Percentiles rank a stretch among this genome's conserved stretches.
Conservation (phyloP, 805 yeast genomes). For the Myxozyma neotropica region DNA sequence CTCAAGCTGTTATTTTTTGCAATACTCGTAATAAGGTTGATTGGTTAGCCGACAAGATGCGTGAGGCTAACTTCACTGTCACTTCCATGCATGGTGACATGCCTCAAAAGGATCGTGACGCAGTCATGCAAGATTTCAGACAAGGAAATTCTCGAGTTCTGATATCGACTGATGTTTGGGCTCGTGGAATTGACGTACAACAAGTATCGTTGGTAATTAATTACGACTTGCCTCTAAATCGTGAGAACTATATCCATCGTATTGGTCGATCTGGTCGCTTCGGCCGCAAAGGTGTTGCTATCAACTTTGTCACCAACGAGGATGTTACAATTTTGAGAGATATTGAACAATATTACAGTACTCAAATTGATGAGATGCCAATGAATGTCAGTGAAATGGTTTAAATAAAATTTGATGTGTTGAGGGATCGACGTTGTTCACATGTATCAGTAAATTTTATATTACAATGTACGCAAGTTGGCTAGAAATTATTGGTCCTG, state of each 20-base stretch:
- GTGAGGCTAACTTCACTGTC: constrained; percentile 82
- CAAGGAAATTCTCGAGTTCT: constrained; percentile 90
- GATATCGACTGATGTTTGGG: constrained; percentile 93
- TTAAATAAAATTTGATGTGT: too few relatives aligned
- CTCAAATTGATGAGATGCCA: constrained; percentile 95
- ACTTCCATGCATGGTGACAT: constrained; percentile 95
- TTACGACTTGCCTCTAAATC: constrained; percentile 87
- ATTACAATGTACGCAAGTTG: background rate
- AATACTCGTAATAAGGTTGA: constrained; percentile 96
- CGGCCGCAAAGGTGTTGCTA: constrained; percentile 98
- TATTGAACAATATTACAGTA: constrained; percentile 85
- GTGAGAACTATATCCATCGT: constrained; percentile 94
- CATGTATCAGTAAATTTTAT: too few relatives aligned
- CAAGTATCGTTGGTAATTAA: constrained; percentile 94
- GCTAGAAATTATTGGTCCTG: too few relatives aligned
- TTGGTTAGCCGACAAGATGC: constrained; percentile 74
- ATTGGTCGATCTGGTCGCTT: constrained; percentile 98
- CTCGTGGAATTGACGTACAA: constrained; percentile 97
- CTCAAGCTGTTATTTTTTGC: constrained; percentile 98
- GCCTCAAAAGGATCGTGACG: constrained; percentile 91
- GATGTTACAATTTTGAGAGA: constrained; percentile 77
- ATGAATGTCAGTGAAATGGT: constrained; percentile 46
- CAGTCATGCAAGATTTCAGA: constrained; percentile 94
- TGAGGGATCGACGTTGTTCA: too few relatives aligned
- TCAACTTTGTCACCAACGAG: constrained; percentile 83